phyloP scores from a whole-genome alignment of 108 stramenopile species.

The Discostella stelligeroides region DNA sequence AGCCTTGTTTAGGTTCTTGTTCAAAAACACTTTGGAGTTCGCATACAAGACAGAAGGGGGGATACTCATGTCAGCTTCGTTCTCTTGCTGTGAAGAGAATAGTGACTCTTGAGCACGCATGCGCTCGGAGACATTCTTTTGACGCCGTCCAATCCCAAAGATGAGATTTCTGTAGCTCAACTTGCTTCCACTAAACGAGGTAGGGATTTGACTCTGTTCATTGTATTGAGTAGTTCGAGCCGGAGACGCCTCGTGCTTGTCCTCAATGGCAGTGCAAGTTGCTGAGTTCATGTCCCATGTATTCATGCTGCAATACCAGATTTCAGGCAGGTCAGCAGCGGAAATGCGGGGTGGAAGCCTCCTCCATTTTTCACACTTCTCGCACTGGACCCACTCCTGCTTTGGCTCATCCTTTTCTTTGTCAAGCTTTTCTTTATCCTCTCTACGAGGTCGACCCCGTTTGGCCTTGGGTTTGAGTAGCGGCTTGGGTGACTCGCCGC shows the following conservation, averaged over 20 bases:
- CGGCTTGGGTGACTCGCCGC: constrained; percentile 24
- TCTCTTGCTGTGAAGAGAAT: constrained; percentile 54
- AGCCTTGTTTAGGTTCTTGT: constrained; percentile 54
- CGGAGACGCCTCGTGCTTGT: constrained; percentile 66
- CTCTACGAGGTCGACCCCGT: constrained; percentile 54
- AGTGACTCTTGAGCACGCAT: constrained; percentile 83
- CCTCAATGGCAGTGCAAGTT: constrained; percentile 78
- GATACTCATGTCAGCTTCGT: constrained; percentile 55
- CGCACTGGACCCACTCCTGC: constrained; percentile 89
- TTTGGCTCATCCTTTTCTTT: constrained; percentile 53
- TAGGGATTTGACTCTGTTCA: constrained; percentile 45
- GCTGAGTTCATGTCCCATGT: constrained; percentile 77
- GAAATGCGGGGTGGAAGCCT: constrained; percentile 75
- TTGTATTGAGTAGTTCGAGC: constrained; percentile 50
- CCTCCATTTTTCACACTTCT: constrained; percentile 86
- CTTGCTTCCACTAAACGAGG: constrained; percentile 48
- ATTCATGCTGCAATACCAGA: constrained; percentile 87
- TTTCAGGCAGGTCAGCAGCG: constrained; percentile 73
- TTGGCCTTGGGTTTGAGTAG: constrained; percentile 21
- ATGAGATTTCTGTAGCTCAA: constrained; percentile 82
- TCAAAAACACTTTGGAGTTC: constrained; percentile 72
- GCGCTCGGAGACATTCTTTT: constrained; percentile 73
- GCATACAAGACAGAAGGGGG: constrained; percentile 76
- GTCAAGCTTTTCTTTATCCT: constrained; percentile 35
- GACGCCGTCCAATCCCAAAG: constrained; percentile 70